A percentile compares a stretch with the other conserved stretches of the same genome.
Evolutionary conservation across 192 early-diverging fungal species (phyloP).

Genomic region (Backusella morwellensis): DNA sequence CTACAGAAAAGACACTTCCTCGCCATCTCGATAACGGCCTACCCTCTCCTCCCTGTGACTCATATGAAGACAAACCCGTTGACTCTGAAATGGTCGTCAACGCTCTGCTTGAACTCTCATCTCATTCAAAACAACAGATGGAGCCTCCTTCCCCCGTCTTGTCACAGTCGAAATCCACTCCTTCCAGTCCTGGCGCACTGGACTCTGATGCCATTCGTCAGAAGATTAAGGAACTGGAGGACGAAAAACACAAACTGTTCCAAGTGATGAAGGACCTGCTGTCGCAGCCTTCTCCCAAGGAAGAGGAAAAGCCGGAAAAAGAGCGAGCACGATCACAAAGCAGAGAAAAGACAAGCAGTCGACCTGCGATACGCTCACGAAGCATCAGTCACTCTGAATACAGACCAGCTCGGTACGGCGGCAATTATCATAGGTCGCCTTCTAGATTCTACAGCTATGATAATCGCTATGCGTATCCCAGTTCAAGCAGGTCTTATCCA

Average conservation of each 20-base stretch:
- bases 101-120: slow-evolving; percentile 9
- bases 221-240: not conserved
- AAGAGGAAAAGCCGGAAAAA: not conserved
- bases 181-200: not conserved
- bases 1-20: not conserved
- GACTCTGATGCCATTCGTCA: slow-evolving; percentile 1
- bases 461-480: slow-evolving; percentile 1
- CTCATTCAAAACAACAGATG: not conserved
- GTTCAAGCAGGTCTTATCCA: slow-evolving; percentile 10
- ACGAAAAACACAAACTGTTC: slow-evolving; percentile 21
- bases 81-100: slow-evolving; percentile 13
- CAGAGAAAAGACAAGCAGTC: not conserved
- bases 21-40: slow-evolving; percentile 19
- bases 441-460: slow-evolving; percentile 4
- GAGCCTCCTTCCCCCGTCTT: slow-evolving; percentile 13
- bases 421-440: slow-evolving; percentile 1
- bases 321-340: slow-evolving; percentile 1
- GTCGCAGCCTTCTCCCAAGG: not conserved
- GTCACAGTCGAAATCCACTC: not conserved
- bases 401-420: slow-evolving; percentile 13
- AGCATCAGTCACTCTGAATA: slow-evolving; percentile 12
- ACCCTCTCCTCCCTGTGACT: slow-evolving; percentile 20
- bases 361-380: slow-evolving; percentile 8
- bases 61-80: not conserved
- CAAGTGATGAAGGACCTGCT: slow-evolving; percentile 20